Conservation (phyloP, 441 rosid genomes). For the Erodium texanum region DNA sequence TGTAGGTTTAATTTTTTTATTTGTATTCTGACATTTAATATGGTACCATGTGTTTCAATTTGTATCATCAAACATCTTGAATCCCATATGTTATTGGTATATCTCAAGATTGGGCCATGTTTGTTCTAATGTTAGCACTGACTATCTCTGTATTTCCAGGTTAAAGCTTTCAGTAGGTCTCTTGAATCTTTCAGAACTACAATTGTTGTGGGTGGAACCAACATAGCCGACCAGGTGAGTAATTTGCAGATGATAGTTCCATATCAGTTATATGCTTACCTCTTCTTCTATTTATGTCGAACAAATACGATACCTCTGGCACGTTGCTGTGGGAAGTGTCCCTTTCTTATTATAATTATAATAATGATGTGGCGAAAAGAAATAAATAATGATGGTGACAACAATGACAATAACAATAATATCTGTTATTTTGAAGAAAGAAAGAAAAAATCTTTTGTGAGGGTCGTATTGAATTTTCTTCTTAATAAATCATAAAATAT, state of each 20-base stretch:
- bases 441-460: no score
- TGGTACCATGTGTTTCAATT: no score
- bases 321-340: background rate
- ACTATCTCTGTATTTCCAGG: slow-evolving; percentile 16
- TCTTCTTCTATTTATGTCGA: background rate
- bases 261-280: background rate
- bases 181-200: slow-evolving; percentile 32
- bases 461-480: no score
- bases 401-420: no score
- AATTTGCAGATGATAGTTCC: background rate
- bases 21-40: no score
- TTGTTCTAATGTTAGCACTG: background rate
- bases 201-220: slow-evolving; percentile 35
- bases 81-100: background rate
- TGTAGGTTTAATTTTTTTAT: no score
- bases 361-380: no score
- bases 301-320: background rate
- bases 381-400: no score
- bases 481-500: no score
- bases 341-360: no score
- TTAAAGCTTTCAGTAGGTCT: slow-evolving; percentile 31
- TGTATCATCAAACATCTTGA: no score
- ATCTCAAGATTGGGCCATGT: background rate
- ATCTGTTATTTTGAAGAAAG: no score
- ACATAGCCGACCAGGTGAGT: slow-evolving; percentile 29